Conservation (phyloP, 768 basidiomycete species). For the Trametes punicea region DNA sequence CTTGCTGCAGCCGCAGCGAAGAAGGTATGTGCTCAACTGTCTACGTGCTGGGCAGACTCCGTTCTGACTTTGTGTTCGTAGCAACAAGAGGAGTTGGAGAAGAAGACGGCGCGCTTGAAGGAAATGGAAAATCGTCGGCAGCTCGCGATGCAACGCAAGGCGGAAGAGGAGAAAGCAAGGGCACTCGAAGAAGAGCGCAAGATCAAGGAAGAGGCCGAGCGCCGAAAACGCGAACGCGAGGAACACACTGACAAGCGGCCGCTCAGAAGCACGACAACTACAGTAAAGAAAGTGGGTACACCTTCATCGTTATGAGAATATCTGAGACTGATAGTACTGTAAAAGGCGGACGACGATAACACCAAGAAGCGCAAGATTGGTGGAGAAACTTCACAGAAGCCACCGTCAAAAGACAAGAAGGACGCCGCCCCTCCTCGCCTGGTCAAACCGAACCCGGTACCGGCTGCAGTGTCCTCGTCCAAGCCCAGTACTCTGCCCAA, state of each 20-base stretch:
- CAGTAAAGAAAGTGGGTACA: conserved; percentile 52
- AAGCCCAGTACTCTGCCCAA: conserved; percentile 12
- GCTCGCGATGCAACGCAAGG: conserved; percentile 66
- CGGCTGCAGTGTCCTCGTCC: conserved; percentile 16
- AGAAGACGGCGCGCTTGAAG: conserved; percentile 67
- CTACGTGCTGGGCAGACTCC: not conserved
- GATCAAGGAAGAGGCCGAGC: conserved; percentile 69
- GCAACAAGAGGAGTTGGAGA: conserved; percentile 90
- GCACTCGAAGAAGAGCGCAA: conserved; percentile 67
- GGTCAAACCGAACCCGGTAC: conserved; percentile 29
- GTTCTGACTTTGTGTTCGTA: conserved; percentile 28
- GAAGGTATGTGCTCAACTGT: conserved; percentile 54
- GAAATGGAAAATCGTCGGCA: conserved; percentile 85
- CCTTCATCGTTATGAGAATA: not conserved
- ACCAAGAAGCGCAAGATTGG: conserved; percentile 68
- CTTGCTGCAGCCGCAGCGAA: conserved; percentile 81
- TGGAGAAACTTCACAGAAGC: conserved; percentile 54
- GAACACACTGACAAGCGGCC: conserved; percentile 70
- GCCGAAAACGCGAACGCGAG: conserved; percentile 78
- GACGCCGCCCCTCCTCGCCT: conserved; percentile 30
- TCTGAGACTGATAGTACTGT: not conserved
- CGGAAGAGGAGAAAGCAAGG: conserved; percentile 69
- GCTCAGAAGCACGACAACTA: conserved; percentile 38
- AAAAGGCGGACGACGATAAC: conserved; percentile 59
- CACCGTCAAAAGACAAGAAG: conserved; percentile 52